phyloP scores from a whole-genome alignment of 1,139 yeast species.

The Suhomyces kunorum region DNA sequence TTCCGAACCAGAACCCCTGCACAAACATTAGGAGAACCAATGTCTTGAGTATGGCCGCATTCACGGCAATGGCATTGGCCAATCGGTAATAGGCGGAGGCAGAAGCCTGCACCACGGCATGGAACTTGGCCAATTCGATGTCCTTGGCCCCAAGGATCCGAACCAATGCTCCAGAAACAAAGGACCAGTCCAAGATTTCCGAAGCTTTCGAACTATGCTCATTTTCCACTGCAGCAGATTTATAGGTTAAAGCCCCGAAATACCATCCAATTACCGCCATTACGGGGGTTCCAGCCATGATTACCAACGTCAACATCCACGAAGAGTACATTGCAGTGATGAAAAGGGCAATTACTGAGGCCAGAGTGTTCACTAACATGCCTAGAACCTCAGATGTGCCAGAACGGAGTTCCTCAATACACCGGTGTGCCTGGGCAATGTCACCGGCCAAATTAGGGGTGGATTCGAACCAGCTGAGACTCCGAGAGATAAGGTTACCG shows the following conservation, averaged over 20 bases:
- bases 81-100: conserved; percentile 49
- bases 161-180: conserved; percentile 60
- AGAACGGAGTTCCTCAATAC: conserved; percentile 73
- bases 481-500: conserved; percentile 35
- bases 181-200: conserved; percentile 67
- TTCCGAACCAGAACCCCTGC: conserved; percentile 92
- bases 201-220: conserved; percentile 55
- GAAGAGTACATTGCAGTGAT: conserved; percentile 73
- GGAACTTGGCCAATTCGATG: conserved; percentile 51
- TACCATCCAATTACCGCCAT: conserved; percentile 51
- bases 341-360: conserved; percentile 57
- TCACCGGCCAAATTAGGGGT: conserved; percentile 59
- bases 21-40: conserved; percentile 74
- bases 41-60: conserved; percentile 57
- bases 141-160: conserved; percentile 61
- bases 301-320: conserved; percentile 80
- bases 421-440: conserved; percentile 64
- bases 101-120: conserved; percentile 40
- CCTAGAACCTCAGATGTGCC: conserved; percentile 74
- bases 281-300: conserved; percentile 71
- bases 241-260: conserved; percentile 55
- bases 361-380: conserved; percentile 50
- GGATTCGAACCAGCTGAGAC: conserved; percentile 61
- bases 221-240: conserved; percentile 60
- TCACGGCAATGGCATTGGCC: conserved; percentile 53